These are phyloP conservation scores for Jasminum sambac DNA, from an alignment of 257 asterid genomes.

Conservation along the genomic window DNA sequence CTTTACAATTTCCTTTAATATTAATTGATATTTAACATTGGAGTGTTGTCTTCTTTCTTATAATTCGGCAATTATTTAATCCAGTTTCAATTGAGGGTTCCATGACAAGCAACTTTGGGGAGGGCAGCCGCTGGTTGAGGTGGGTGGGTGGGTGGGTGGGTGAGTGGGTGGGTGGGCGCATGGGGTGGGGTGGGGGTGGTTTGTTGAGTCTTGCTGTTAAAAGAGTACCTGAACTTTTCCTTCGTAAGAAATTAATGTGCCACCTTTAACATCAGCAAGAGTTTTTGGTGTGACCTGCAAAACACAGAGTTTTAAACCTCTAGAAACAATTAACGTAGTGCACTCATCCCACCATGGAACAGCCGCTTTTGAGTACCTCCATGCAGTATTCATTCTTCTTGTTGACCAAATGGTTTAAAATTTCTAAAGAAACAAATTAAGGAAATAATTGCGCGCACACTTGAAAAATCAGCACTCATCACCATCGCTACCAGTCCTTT, in stretches of 20 bases:
- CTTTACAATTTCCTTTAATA: no score
- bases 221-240: slow-evolving; percentile 86
- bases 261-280: slow-evolving; percentile 97
- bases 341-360: slow-evolving; percentile 7
- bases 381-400: slow-evolving; percentile 96
- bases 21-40: no score
- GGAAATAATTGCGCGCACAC: slow-evolving; percentile 35
- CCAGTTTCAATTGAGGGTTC: neutral
- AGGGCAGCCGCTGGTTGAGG: no score
- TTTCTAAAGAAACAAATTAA: slow-evolving; percentile 65
- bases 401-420: slow-evolving; percentile 75
- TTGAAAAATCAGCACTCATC: neutral
- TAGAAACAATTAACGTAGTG: neutral
- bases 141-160: no score
- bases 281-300: slow-evolving; percentile 98
- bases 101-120: neutral
- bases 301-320: slow-evolving; percentile 16
- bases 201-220: neutral
- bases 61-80: neutral
- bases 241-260: slow-evolving; percentile 89
- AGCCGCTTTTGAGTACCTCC: slow-evolving; percentile 61
- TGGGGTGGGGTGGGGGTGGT: neutral
- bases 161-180: no score
- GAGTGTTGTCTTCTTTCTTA: no score
- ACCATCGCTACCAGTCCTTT: neutral